Evolutionary conservation across 768 basidiomycete species (phyloP), one percentile per base, ranked within the genome.

Genomic region (Pholiota microspora): DNA sequence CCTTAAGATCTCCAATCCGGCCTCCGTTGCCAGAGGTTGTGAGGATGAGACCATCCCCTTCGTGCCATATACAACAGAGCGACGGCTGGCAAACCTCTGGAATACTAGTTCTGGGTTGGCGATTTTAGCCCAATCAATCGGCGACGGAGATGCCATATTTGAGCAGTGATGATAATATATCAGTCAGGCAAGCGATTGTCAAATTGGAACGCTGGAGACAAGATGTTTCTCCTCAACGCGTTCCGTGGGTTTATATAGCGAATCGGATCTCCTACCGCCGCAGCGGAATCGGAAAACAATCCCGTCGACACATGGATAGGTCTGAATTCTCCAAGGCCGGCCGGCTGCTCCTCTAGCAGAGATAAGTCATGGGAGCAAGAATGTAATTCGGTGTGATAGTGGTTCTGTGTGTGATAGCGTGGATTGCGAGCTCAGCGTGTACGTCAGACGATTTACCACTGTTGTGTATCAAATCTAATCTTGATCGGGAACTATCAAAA

Each of bases 11-110:
- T 97, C 94, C 27, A 98, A 70, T 0, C 96, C 97, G 15, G 92
- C 95, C 65, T 91, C 88, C 13, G 88, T 86, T 1, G 97, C 97
- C 34, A 94, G 77, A 45, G 97, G 93, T 66, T 99, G 97, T 23
- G 91, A 89, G 25, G 88, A 88, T 7, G 93, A 83, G 3, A 98
- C 89, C 29, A 96, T 73, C 6, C 95, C 92, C 67, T 93, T 94
- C 2, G 84, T 89, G 6, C 89, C 86, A 71, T 90, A 92, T 16
- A 93, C 85, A 21, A 92, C 88, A 7, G 93, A 94, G 60, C 94
- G 74, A 15, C 94, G 86, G 59, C 93, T 94, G 0, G 89, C 70
- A 67, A 94, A 96, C 24, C 80, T 84, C 53, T 85, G 76, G 52
- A 92, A 78, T 31, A 81, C 71, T 21, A 80, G 76, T 25, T 88